Evolutionary conservation across 352 stramenopile genomes (phyloP).

Genomic region (Globisporangium okanoganense): DNA sequence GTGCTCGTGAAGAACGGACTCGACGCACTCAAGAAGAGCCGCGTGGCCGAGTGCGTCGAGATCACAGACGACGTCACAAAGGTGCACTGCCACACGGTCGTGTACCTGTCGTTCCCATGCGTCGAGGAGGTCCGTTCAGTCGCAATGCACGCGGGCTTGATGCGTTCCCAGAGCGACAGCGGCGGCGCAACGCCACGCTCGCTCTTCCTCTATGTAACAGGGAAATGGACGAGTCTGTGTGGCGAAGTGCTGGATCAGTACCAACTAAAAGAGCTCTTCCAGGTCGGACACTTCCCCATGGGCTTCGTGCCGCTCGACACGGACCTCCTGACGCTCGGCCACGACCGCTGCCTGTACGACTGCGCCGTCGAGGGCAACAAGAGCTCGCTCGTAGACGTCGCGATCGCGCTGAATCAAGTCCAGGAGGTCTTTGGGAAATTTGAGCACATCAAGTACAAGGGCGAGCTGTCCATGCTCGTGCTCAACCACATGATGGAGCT

Average conservation of each 20-base stretch:
- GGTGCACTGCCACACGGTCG: conserved; percentile 25
- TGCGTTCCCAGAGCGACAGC: conserved; percentile 22
- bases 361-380: conserved; percentile 42
- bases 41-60: conserved; percentile 52
- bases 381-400: conserved; percentile 45
- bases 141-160: conserved; percentile 34
- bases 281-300: conserved; percentile 36
- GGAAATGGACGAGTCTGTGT: conserved; percentile 52
- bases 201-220: conserved; percentile 38
- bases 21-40: conserved; percentile 26
- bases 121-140: conserved; percentile 45
- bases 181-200: background rate
- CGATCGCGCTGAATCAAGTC: conserved; percentile 41
- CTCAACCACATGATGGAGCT: conserved; percentile 62
- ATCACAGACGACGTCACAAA: conserved; percentile 41
- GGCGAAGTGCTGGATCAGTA: conserved; percentile 36
- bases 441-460: conserved; percentile 76
- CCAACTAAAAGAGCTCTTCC: conserved; percentile 30
- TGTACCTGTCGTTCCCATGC: conserved; percentile 43
- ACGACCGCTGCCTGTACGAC: conserved; percentile 49
- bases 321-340: conserved; percentile 58
- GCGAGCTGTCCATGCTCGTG: conserved; percentile 63
- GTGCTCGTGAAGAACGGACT: conserved; percentile 45
- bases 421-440: conserved; percentile 60
- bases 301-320: conserved; percentile 60